Evolutionary conservation across 306 rosid genomes (phyloP).

Genomic region (Acacia crassicarpa): DNA sequence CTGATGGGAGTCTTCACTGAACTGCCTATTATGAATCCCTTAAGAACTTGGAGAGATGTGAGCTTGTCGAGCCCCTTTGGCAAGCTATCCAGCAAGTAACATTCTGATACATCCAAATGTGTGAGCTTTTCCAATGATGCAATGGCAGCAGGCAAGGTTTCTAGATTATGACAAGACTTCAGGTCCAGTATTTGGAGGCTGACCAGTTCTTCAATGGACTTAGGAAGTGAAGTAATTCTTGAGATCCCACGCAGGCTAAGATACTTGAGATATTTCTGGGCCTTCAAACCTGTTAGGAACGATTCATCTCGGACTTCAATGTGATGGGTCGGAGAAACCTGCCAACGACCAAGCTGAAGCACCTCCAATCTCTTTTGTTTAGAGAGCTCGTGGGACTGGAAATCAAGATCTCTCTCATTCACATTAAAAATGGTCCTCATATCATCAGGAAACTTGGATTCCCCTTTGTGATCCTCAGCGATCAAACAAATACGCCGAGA

Average conservation of each 20-base stretch:
- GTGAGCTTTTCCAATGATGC: constrained; percentile 32
- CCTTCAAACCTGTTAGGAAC: not conserved
- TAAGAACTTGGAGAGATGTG: constrained; percentile 37
- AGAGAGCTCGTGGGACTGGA: not conserved
- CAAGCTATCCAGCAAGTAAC: constrained; percentile 44
- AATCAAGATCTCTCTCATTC: not conserved
- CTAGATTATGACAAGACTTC: constrained; percentile 34
- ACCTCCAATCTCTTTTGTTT: constrained; percentile 7
- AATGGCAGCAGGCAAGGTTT: constrained; percentile 36
- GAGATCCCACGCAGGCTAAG: constrained; percentile 28
- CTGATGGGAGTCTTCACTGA: not conserved
- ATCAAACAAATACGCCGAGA: not conserved
- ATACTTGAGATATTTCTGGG: constrained; percentile 24
- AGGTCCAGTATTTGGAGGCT: constrained; percentile 31
- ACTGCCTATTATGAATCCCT: constrained; percentile 40
- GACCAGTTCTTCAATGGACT: not conserved
- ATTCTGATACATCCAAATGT: constrained; percentile 41
- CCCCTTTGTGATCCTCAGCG: too few relatives aligned
- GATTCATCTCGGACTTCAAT: constrained; percentile 1
- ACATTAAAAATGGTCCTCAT: constrained; percentile 36
- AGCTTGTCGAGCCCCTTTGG: constrained; percentile 40
- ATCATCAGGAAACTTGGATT: not conserved
- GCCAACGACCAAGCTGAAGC: constrained; percentile 41
- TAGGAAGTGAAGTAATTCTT: not conserved
- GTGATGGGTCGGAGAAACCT: not conserved